Base-by-base conservation (phyloP, 2,329 filamentous ascomycete genomes). In the Ceratocystis alfenasii region DNA sequence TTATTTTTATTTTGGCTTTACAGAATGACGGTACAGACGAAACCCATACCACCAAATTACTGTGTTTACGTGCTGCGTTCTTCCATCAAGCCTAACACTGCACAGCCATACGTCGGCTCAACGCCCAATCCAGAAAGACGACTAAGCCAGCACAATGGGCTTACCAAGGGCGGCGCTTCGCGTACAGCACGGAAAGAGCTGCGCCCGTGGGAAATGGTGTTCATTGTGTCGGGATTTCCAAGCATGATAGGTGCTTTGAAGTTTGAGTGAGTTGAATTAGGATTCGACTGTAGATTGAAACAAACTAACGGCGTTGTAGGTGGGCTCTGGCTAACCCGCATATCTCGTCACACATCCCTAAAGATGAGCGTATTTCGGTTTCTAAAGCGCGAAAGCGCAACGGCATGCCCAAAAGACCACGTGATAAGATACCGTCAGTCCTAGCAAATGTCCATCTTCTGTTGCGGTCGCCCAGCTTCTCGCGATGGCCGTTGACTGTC, bases 261-360 rank as follows among this genome's bases (percentile, higher is more conserved):
- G 72, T 97, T 99, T 73, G 93, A 97, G 88, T 94, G 80, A 73
- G 85, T 79, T 25, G 7, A 10, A 30, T 17, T 36, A 57, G 33
- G 33, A 45, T 22, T 59, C 33, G 55, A 33, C 12, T 36, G 55
- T 59, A n/a, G 55, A 41, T 20, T 15, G 48, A 28, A 63, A n/a
- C n/a, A 60, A 48, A 28, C 30, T 63, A 28, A 63, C 25, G 2
- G 30, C 6, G 20, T 53, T 12, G 28, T 48, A 93, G 89, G 79
- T 96, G 93, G 93, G 92, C 93, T 48, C 87, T 95, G 80, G 89
- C 89, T 70, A 91, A 97, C 73, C 84, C 91, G 1, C 88, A 94
- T 72, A 74, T 87, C 44, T 92, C 92, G 4, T 78, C 87, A 44
- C 91, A 95, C 73, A 90, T 96, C 66, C 81, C 87, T 12, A 75